Evolutionary conservation across 2,329 filamentous ascomycete species (phyloP), one percentile per base, ranked within the genome.

Genomic region (Clonostachys byssicola): DNA sequence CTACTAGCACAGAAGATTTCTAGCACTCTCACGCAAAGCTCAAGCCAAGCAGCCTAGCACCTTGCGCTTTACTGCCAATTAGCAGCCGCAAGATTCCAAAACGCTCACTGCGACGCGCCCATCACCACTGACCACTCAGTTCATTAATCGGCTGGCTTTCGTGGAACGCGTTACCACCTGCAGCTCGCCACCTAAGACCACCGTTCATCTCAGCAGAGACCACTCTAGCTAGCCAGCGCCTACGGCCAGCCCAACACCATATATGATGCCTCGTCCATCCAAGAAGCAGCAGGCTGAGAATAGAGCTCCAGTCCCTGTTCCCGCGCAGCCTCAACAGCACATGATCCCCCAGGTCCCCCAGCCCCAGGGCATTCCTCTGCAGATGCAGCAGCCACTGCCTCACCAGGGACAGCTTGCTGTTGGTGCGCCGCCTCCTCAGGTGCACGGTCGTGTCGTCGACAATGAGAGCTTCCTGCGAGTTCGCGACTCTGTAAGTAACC

Each of bases 381-480:
- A 45, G 23, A 43, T 38, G 40, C 53, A 56, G 45, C 54, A 49
- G 17, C 50, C 47, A 36, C 33, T 20, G 30, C 45, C 40, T 34
- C 46, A 48, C 44, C 47, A 47, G 30, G 42, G 23, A 30, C 23
- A 30, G 23, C 23, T 36, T 34, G 43, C 18, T 16, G 40, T 46
- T 30, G 23, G 33, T 13, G 18, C 44, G 16, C 44, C 41, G 41
- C 44, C 43, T 42, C 53, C 59, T 44, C 59, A 64, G 23, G 23
- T 30, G 51, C 44, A 35, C 14, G 41, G 49, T 40, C 65, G 64
- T 48, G 60, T 73, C 40, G 80, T 88, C 54, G 82, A 89, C 51
- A 77, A 87, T 48, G 85, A 89, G 49, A 86, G 89, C 65, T 92
- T 92, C 64, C 78, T 89, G 51, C 78, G 85, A 61, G 89, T 91